Conservation (phyloP, 768 basidiomycete species). For the Mrakia frigida region DNA sequence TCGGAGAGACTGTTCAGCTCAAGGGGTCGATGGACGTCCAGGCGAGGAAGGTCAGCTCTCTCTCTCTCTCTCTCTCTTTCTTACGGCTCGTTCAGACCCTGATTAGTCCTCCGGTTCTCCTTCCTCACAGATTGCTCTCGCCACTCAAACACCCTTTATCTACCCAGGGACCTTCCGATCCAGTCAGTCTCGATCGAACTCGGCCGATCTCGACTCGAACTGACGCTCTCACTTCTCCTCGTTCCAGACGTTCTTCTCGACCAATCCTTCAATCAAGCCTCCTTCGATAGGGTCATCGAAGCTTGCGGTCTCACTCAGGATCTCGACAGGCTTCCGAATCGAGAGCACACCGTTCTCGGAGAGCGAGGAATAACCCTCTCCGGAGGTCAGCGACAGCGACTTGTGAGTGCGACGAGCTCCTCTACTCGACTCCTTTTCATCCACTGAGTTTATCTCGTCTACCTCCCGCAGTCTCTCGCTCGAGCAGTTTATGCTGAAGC, state of each 20-base stretch:
- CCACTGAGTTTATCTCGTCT: background rate
- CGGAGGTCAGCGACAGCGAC: constrained; percentile 20
- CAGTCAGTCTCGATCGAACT: background rate
- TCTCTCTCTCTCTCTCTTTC: background rate
- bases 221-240: background rate
- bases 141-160: constrained; percentile 24
- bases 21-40: constrained; percentile 15
- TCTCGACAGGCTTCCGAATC: background rate
- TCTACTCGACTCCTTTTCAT: background rate
- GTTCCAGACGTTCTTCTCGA: constrained; percentile 4
- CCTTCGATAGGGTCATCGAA: background rate
- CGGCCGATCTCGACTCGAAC: background rate
- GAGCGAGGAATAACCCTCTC: constrained; percentile 2
- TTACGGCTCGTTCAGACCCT: background rate
- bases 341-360: constrained; percentile 1
- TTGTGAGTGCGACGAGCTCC: background rate
- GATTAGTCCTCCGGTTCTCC: too few relatives aligned
- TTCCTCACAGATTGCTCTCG: constrained; percentile 14
- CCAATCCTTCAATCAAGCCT: background rate
- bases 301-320: background rate
- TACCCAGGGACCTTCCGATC: constrained; percentile 16
- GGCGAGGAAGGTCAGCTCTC: background rate
- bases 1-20: constrained; percentile 33
- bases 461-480: constrained; percentile 32
- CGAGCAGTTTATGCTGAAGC: constrained; percentile 35